Percentiles rank a stretch among this genome's conserved stretches.
Conservation (phyloP, 352 stramenopile genomes). For the Pythium monospermum region DNA sequence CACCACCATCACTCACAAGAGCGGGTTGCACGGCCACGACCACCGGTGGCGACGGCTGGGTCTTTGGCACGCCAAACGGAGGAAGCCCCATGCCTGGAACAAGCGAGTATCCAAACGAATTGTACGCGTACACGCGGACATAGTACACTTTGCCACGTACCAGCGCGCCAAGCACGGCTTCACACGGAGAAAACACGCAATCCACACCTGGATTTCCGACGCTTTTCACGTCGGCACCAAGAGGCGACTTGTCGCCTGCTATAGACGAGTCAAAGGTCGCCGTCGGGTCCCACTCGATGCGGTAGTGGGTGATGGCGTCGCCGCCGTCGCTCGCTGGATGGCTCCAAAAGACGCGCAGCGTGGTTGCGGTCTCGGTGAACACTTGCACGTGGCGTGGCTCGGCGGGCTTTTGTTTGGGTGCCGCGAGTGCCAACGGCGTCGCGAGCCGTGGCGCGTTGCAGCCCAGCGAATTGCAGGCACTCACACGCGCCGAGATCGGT, state of each 20-base stretch:
- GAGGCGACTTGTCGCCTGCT: slow-evolving; percentile 50
- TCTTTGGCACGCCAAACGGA: slow-evolving; percentile 70
- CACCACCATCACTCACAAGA: slow-evolving; percentile 5
- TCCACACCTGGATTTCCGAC: slow-evolving; percentile 65
- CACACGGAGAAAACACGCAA: slow-evolving; percentile 73
- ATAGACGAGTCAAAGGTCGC: slow-evolving; percentile 85
- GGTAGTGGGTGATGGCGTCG: slow-evolving; percentile 90
- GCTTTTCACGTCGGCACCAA: slow-evolving; percentile 73
- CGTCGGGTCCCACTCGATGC: slow-evolving; percentile 91
- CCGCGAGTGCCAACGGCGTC: slow-evolving; percentile 63
- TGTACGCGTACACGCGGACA: slow-evolving; percentile 90
- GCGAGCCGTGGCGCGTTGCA: slow-evolving; percentile 80
- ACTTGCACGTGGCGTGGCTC: slow-evolving; percentile 72
- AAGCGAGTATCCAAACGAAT: slow-evolving; percentile 88
- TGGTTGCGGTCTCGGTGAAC: slow-evolving; percentile 64
- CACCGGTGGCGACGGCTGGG: slow-evolving; percentile 57
- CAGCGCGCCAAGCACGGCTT: slow-evolving; percentile 80
- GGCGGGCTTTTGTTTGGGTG: slow-evolving; percentile 85
- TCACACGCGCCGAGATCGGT: slow-evolving; percentile 85
- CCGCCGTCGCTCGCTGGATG: slow-evolving; percentile 89
- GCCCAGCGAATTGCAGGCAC: slow-evolving; percentile 86
- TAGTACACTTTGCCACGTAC: slow-evolving; percentile 81
- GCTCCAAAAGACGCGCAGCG: slow-evolving; percentile 85
- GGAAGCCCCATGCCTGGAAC: slow-evolving; percentile 57
- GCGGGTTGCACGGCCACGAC: slow-evolving; percentile 41